Evolutionary conservation across 129 eudicot species (phyloP).

Genomic region (Flaveria robusta): DNA sequence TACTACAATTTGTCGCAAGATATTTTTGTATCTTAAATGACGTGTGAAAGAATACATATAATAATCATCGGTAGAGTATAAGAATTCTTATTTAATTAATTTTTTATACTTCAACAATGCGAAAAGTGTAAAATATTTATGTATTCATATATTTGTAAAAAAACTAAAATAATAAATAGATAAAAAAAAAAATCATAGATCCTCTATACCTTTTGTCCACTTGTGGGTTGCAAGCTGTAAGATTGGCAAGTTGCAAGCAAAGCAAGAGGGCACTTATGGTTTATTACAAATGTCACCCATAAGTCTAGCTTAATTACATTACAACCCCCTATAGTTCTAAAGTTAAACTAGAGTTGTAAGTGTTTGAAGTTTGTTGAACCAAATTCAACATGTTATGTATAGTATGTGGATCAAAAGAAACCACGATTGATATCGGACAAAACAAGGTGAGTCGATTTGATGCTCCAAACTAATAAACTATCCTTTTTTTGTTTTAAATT

Average conservation of each 20-base stretch:
- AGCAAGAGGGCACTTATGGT: constrained; percentile 9
- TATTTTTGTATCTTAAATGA: too few relatives aligned
- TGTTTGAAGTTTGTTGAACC: neutral
- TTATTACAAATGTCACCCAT: neutral
- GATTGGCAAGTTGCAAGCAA: constrained; percentile 35
- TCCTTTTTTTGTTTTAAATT: too few relatives aligned
- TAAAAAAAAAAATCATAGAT: constrained; percentile 19
- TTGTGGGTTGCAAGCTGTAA: constrained; percentile 41
- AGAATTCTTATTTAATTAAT: neutral
- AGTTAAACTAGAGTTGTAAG: neutral
- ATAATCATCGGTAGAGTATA: neutral
- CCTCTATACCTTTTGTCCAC: constrained; percentile 28
- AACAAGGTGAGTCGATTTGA: neutral
- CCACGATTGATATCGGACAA: neutral
- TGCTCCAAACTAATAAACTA: too few relatives aligned
- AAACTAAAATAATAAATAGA: neutral
- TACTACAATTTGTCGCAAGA: neutral
- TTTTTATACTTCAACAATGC: neutral
- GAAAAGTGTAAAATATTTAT: too few relatives aligned
- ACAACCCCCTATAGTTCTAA: neutral
- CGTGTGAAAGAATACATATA: too few relatives aligned
- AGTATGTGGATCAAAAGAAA: neutral
- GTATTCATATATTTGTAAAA: neutral
- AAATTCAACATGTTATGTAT: neutral
- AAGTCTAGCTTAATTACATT: constrained; percentile 4